Conservation (phyloP, 257 asterid species). For the Coffea eugenioides region DNA sequence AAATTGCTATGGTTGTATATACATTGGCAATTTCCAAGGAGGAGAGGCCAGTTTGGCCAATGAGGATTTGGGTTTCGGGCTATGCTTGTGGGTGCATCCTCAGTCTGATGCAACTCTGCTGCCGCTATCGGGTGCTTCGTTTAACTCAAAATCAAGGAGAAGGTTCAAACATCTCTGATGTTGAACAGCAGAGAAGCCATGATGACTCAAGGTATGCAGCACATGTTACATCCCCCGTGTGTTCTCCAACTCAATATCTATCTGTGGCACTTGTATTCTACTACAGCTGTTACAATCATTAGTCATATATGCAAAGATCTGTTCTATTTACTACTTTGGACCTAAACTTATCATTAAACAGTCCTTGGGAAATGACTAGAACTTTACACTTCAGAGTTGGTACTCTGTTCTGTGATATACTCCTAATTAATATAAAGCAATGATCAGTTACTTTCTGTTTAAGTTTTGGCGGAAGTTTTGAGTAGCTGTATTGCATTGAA, state of each 20-base stretch:
- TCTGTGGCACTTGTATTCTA: background rate
- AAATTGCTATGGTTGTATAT: slow-evolving; percentile 38
- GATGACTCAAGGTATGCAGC: slow-evolving; percentile 61
- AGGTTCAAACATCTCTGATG: slow-evolving; percentile 33
- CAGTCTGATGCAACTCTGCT: slow-evolving; percentile 45
- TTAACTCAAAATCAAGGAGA: slow-evolving; percentile 27
- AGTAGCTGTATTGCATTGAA: background rate
- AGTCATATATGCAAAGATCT: background rate
- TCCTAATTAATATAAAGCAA: no score
- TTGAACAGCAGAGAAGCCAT: slow-evolving; percentile 65
- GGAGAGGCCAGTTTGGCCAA: slow-evolving; percentile 92
- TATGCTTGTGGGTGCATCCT: slow-evolving; percentile 72
- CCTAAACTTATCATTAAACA: background rate
- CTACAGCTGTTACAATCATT: background rate
- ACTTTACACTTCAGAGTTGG: background rate
- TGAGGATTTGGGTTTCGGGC: slow-evolving; percentile 83
- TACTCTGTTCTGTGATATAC: background rate
- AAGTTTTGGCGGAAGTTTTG: background rate
- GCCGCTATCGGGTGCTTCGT: slow-evolving; percentile 46
- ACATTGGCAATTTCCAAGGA: slow-evolving; percentile 49
- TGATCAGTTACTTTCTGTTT: background rate
- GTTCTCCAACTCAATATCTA: no score
- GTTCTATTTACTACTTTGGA: background rate
- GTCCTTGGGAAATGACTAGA: background rate
- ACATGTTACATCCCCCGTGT: background rate